These are phyloP conservation scores for Aureobasidium namibiae DNA, from an alignment of 2,329 filamentous ascomycete species.

Conservation along the genomic window DNA sequence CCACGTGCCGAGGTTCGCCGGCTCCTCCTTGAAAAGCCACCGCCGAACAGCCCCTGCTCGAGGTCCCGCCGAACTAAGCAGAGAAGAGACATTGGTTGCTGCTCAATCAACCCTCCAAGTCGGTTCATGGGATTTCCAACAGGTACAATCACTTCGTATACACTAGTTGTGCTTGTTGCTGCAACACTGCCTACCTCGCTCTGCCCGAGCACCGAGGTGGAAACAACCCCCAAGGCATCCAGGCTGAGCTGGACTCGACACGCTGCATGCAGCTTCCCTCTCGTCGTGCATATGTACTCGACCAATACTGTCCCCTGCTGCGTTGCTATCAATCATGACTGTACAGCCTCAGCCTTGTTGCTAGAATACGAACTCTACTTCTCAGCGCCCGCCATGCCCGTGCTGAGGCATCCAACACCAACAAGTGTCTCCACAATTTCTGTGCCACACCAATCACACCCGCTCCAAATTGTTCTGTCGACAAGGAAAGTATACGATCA, in stretches of 20 bases:
- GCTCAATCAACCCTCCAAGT: not conserved
- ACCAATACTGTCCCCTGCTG: not conserved
- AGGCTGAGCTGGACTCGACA: not conserved
- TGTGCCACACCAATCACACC: not conserved
- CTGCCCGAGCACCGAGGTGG: not conserved
- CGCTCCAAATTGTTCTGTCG: not conserved
- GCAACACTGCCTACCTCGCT: not conserved
- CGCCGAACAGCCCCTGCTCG: not conserved
- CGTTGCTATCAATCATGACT: not conserved
- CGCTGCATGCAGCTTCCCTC: not conserved
- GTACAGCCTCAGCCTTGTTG: conserved; percentile 5
- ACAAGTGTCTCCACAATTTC: conserved; percentile 1
- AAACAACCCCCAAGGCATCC: not conserved
- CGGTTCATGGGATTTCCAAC: not conserved
- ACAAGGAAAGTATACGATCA: not conserved
- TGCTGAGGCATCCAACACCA: conserved; percentile 12
- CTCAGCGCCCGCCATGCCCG: not conserved
- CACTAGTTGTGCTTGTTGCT: no score
- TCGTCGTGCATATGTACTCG: conserved; percentile 1
- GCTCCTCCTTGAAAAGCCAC: not conserved
- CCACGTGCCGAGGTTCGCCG: conserved; percentile 1
- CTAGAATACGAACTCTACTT: not conserved
- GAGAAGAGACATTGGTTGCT: not conserved
- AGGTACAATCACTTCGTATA: not conserved
- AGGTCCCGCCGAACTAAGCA: not conserved